Evolutionary conservation across 2,329 filamentous ascomycete genomes (phyloP).

Genomic region (Clonostachys rosea): DNA sequence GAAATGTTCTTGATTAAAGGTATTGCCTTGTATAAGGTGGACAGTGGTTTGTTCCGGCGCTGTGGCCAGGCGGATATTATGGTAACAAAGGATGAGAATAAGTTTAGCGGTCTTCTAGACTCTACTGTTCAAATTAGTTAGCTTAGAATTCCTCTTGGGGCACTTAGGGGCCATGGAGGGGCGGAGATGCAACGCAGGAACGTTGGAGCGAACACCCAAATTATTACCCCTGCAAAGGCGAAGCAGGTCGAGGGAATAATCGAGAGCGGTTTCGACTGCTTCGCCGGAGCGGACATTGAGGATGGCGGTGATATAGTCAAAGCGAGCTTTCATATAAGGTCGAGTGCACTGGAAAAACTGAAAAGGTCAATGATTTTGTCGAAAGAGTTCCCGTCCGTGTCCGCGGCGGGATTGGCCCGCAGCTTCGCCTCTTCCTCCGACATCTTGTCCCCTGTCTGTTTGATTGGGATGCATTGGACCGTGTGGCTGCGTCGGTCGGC

Average conservation of each 20-base stretch:
- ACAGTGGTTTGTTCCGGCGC: too few relatives aligned
- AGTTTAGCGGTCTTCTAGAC: too few relatives aligned
- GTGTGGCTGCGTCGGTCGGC: constrained; percentile 30
- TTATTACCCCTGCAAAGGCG: constrained; percentile 37
- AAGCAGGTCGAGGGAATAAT: constrained; percentile 36
- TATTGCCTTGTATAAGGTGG: neutral
- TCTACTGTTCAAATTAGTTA: too few relatives aligned
- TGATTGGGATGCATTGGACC: constrained; percentile 27
- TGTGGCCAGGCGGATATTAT: too few relatives aligned
- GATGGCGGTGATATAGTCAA: constrained; percentile 16
- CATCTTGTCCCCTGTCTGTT: constrained; percentile 17
- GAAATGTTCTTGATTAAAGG: neutral
- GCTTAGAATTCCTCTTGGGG: too few relatives aligned
- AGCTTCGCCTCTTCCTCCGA: constrained; percentile 29
- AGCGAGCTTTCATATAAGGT: constrained; percentile 34
- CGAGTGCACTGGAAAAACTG: constrained; percentile 30
- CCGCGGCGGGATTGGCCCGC: constrained; percentile 18
- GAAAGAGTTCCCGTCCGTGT: constrained; percentile 25
- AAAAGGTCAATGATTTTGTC: constrained; percentile 31
- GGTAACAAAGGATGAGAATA: too few relatives aligned
- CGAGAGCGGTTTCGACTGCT: constrained; percentile 24
- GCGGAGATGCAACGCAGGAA: constrained; percentile 36
- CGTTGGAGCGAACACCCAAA: constrained; percentile 30
- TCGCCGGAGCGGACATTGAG: constrained; percentile 20
- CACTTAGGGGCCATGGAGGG: too few relatives aligned